Conservation (phyloP, 1,284 basidiomycete genomes). For the Austroboletus novae-zelandiae region DNA sequence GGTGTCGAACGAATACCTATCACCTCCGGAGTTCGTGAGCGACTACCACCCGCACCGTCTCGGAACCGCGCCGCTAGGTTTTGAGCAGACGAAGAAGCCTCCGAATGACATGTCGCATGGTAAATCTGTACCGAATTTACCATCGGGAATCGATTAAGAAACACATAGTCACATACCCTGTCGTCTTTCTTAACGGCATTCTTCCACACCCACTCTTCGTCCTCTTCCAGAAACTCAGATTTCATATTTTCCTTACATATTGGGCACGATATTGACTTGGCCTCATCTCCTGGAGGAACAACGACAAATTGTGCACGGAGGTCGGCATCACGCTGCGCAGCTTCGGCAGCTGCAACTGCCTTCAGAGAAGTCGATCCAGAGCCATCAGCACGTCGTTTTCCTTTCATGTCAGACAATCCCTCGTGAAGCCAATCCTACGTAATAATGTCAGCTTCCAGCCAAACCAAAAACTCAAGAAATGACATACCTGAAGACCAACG, state of each 20-base stretch:
- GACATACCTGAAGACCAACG: slow-evolving; percentile 69
- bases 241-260: slow-evolving; percentile 96
- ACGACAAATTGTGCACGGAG: slow-evolving; percentile 80
- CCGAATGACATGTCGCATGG: slow-evolving; percentile 90
- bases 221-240: slow-evolving; percentile 92
- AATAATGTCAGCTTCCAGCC: slow-evolving; percentile 14
- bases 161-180: slow-evolving; percentile 51
- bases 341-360: slow-evolving; percentile 62
- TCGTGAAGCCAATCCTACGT: slow-evolving; percentile 84
- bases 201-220: slow-evolving; percentile 98
- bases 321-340: slow-evolving; percentile 69
- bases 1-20: slow-evolving; percentile 44
- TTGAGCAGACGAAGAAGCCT: slow-evolving; percentile 62
- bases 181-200: slow-evolving; percentile 87
- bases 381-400: slow-evolving; percentile 60
- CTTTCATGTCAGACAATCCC: slow-evolving; percentile 53
- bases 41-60: slow-evolving; percentile 60
- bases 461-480: slow-evolving; percentile 2
- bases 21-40: slow-evolving; percentile 69
- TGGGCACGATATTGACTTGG: slow-evolving; percentile 80
- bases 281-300: slow-evolving; percentile 84
- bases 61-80: slow-evolving; percentile 64
- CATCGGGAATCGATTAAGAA: neutral
- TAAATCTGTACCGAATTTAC: slow-evolving; percentile 55
- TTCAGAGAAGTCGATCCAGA: slow-evolving; percentile 50